Evolutionary conservation across 768 basidiomycete genomes (phyloP), one percentile per base, ranked within the genome.

Genomic region (Coprinellus micaceus): DNA sequence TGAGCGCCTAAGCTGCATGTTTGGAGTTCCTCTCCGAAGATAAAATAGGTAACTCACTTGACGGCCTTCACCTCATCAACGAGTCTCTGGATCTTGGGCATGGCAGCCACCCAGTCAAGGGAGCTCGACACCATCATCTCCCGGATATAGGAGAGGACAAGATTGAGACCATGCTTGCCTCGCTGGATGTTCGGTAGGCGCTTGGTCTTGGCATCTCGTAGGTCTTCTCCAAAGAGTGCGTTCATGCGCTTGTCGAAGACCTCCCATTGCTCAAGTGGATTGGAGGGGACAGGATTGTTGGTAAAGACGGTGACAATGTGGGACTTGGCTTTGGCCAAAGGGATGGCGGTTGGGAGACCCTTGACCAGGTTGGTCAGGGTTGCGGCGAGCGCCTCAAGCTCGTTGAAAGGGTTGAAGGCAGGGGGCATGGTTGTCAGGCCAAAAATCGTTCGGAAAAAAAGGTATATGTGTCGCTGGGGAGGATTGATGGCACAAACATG

Each of bases 171-270:
- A n/a, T n/a, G n/a, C n/a, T n/a, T n/a, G n/a, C n/a, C n/a, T n/a
- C n/a, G n/a, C n/a, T n/a, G n/a, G n/a, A n/a, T n/a, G n/a, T n/a
- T n/a, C n/a, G n/a, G n/a, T n/a, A n/a, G n/a, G n/a, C n/a, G n/a
- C n/a, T n/a, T n/a, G n/a, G n/a, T n/a, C n/a, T n/a, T n/a, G n/a
- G n/a, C n/a, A n/a, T n/a, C n/a, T n/a, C n/a, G n/a, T n/a, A n/a
- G n/a, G n/a, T n/a, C n/a, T n/a, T n/a, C n/a, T n/a, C n/a, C n/a
- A n/a, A 61, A 61, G 7, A 62, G 46, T 5, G 40, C 26, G 41
- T 60, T 54, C 58, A 62, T 60, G 10, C 61, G 51, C 11, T 52
- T 33, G 29, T 62, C 58, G 40, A 62, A 62, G 15, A 57, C 48
- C n/a, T 50, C 46, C 50, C 55, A 60, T 21, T 54, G 37, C 13